A percentile compares a stretch with the other conserved stretches of the same genome.
Evolutionary conservation across 2,329 filamentous ascomycete genomes (phyloP).

Genomic region (Ceratocystis alfenasii): DNA sequence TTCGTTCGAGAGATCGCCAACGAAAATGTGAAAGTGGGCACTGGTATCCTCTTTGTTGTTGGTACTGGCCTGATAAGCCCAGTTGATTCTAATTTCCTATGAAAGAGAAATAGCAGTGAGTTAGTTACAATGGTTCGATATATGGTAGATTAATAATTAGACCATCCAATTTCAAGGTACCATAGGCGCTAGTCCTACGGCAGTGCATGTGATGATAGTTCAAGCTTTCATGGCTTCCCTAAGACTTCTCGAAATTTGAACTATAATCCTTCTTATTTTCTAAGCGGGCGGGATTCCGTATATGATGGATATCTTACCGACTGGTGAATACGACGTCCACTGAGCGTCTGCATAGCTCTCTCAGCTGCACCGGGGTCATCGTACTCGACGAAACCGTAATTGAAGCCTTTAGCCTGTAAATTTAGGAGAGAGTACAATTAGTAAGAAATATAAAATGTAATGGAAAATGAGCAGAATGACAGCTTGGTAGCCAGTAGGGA

Average conservation of each 20-base stretch:
- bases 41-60: constrained; percentile 94
- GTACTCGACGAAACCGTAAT: constrained; percentile 98
- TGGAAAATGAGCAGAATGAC: neutral
- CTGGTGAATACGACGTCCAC: constrained; percentile 89
- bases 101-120: neutral
- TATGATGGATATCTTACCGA: constrained; percentile 49
- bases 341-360: constrained; percentile 92
- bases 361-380: constrained; percentile 95
- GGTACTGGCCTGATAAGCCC: constrained; percentile 96
- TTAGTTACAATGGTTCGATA: neutral
- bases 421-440: constrained; percentile 25
- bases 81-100: constrained; percentile 97
- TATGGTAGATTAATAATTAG: neutral
- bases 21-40: constrained; percentile 97
- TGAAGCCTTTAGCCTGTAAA: constrained; percentile 79
- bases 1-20: constrained; percentile 94
- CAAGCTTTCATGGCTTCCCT: neutral
- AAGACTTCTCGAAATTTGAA: neutral
- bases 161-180: neutral
- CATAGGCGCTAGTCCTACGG: neutral
- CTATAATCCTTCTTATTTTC: neutral
- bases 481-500: neutral
- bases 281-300: neutral
- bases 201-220: neutral
- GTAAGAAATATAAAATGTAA: constrained; percentile 19